Base-by-base conservation (phyloP, 78 protist species). In the Bigelowiella natans region DNA sequence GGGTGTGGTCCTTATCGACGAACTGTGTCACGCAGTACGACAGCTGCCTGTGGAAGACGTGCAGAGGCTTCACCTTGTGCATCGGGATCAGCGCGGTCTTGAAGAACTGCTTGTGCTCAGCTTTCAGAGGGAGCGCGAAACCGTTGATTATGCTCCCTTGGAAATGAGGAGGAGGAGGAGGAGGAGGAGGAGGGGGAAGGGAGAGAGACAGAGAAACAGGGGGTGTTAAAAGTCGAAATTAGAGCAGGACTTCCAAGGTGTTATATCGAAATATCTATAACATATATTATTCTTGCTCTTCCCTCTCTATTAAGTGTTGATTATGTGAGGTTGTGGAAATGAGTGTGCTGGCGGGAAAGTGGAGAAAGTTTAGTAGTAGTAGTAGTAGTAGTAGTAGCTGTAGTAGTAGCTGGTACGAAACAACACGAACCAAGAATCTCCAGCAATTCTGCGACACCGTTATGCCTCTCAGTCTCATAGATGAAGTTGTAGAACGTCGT, bases 71-170 rank as follows among this genome's bases (percentile, higher is more conserved):
- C 87, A 37, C 87, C 39, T 95, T 96, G 92, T 96, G 97, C 73
- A 95, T 91, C 18, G 98, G 97, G n/a, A 95, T 88, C n/a, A 97
- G 88, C 1, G 94, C 96, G 28, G 88, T 83, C 51, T 36, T 31
- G 11, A 97, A 89, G 87, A 97, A 96, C 36, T 87, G 85, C 84
- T 91, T 94, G 93, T 97, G 99, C 93, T 97, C 99, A 34, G 93
- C 96, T 89, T 97, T 97, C 11, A 97, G 92, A 31, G 99, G 99
- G 1, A 95, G 93, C 0, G 97, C 98, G 88, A 97, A 97, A 0
- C 99, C 99, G 93, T 97, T 96, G 90, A 97, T 97, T 88, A 97
- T 97, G 36, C 95, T 91, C 31, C 92, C 89, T 51, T n/a, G n/a
- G 30, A 83, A 83, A 51, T 26, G 34, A 51, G 34, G 34, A 51